phyloP scores from a whole-genome alignment of 129 eudicot genomes.

The Cynara cardunculus region DNA sequence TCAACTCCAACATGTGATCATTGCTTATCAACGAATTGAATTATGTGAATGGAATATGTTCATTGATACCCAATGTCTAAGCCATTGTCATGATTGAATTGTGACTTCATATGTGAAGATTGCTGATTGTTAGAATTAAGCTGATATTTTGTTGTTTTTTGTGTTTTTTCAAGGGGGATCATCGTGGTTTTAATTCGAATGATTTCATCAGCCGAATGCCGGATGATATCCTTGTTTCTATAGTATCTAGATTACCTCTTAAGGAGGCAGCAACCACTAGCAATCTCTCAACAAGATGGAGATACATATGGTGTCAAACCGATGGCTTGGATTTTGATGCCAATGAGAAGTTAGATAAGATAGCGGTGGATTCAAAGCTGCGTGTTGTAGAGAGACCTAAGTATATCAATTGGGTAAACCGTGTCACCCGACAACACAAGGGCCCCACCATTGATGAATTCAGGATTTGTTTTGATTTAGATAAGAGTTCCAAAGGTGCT shows the following conservation, averaged over 20 bases:
- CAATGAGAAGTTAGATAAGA: constrained; percentile 31
- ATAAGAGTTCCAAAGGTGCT: constrained; percentile 30
- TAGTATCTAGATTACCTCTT: constrained; percentile 41
- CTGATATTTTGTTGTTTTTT: constrained; percentile 5
- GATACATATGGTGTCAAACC: constrained; percentile 44
- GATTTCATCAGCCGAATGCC: constrained; percentile 54
- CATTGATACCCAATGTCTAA: not conserved
- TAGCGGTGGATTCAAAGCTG: constrained; percentile 34
- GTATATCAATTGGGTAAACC: constrained; percentile 58
- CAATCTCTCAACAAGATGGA: constrained; percentile 47
- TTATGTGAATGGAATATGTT: constrained; percentile 1
- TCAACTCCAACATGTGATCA: not conserved
- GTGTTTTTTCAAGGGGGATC: constrained; percentile 28
- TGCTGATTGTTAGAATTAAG: not conserved
- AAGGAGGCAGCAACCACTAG: constrained; percentile 58
- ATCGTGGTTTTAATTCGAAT: constrained; percentile 19
- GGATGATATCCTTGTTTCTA: constrained; percentile 48
- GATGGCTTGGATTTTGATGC: constrained; percentile 48
- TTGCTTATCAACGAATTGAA: not conserved
- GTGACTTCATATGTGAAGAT: not conserved
- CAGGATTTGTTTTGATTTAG: constrained; percentile 46
- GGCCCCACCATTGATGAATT: constrained; percentile 36
- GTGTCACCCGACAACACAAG: constrained; percentile 36
- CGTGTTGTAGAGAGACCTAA: constrained; percentile 33
- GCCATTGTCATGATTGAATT: not conserved